Evolutionary conservation across 192 early-diverging fungal genomes (phyloP), one percentile per base, ranked within the genome.

Genomic region (Coemansia sp.): DNA sequence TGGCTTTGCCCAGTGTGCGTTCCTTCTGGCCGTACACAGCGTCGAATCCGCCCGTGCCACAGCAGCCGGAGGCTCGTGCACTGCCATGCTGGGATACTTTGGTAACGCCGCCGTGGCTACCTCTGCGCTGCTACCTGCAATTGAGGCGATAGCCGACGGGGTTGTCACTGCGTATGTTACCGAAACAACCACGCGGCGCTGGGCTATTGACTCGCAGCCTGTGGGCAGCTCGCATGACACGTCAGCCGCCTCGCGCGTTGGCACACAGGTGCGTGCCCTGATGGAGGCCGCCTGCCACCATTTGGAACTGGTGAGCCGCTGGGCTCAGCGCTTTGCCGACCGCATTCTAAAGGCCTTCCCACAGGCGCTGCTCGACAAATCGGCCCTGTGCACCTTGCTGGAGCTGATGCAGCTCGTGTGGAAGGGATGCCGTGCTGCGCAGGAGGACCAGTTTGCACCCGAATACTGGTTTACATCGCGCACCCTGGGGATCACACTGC

Each of bases 351-450:
- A 37, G 17, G 58, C 75, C 0, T 87, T 87, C 56, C 92, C 93
- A 32, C 83, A 84, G 43, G 63, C 91, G 1, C 82, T 98, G 37
- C 88, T 88, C 43, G 87, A 96, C 68, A 79, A 80, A 37, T 55
- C 65, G 3, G 69, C 85, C 2, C 45, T 93, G 10, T 78, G 74
- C 30, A 77, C 86, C 13, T 77, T 94, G 47, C 65, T 98, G 19
- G 95, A 98, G 69, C 59, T 95, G 10, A 79, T 93, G 13, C 85
- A 88, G 53, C 74, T 88, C 11, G 64, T 87, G 29, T 95, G 87
- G 93, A 60, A 78, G 37, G 83, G 84, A 48, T 86, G 86, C 55
- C 83, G 85, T 55, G 83, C 81, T 22, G 89, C 87, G 78, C 78
- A 87, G 52, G 80, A 83, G 26, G 85, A 87, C 47, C 86, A 91